These are phyloP conservation scores for Prototheca wickerhamii DNA, from an alignment of 163 green algal genomes.

Conservation along the genomic window DNA sequence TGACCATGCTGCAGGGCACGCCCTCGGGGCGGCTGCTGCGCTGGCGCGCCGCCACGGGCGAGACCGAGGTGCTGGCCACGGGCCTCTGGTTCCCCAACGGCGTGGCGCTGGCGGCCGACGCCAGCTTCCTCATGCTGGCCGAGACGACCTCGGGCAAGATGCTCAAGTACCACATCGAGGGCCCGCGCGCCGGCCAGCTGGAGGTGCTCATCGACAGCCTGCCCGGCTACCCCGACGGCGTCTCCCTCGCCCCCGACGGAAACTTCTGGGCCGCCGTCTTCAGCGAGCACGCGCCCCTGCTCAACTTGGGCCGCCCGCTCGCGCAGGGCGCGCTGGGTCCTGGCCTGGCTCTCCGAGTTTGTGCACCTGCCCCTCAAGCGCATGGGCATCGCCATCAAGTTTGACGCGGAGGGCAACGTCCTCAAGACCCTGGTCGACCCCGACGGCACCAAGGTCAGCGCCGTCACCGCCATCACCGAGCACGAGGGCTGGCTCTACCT, in stretches of 20 bases:
- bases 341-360: conserved; percentile 10
- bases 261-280: conserved; percentile 30
- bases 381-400: conserved; percentile 28
- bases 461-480: conserved; percentile 29
- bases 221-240: conserved; percentile 39
- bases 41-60: conserved; percentile 35
- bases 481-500: conserved; percentile 32
- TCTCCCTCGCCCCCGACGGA: conserved; percentile 16
- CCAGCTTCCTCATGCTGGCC: conserved; percentile 48
- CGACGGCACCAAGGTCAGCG: conserved; percentile 21
- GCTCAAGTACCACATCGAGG: conserved; percentile 41
- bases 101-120: conserved; percentile 54
- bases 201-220: conserved; percentile 24
- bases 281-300: conserved; percentile 12
- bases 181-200: conserved; percentile 29
- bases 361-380: conserved; percentile 1
- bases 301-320: conserved; percentile 16
- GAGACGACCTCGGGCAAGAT: conserved; percentile 54
- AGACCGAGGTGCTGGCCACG: conserved; percentile 41
- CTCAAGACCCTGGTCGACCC: conserved; percentile 33
- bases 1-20: conserved; percentile 41
- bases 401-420: conserved; percentile 19
- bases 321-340: conserved; percentile 2
- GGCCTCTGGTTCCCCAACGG: conserved; percentile 62
- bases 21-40: conserved; percentile 48